Evolutionary conservation across 2,329 filamentous ascomycete genomes (phyloP), one percentile per base, ranked within the genome.

Genomic region (Alternaria sp.): DNA sequence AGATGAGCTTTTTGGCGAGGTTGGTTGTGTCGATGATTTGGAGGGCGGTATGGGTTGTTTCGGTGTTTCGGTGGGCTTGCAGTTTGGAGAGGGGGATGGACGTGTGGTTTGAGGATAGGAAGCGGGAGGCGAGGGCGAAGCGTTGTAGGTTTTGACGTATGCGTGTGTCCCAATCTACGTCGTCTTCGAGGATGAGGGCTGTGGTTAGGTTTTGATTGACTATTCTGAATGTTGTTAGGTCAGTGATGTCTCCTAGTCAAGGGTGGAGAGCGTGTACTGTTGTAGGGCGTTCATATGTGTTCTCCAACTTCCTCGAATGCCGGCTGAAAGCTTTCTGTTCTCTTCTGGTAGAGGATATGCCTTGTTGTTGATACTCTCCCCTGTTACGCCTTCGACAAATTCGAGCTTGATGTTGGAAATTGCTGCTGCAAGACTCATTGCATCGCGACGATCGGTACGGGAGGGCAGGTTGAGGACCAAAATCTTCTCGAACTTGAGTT

Each of bases 401-500:
- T 82, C 81, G 44, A 87, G 72, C 3, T 81, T 73, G 23, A 88
- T 74, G 30, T 82, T 81, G 45, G 80, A 85, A 3, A 85, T 77
- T 4, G 82, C 81, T 3, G 84, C 83, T 3, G 84, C 82, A 7
- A 87, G 77, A 0, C 80, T 78, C 73, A 87, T 83, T 11, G 82
- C 80, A 77, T 88, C 85, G 28, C 85, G 81, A 13, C 85, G 82
- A 65, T 88, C 86, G 23, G 81, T 84, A 3, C 86, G 80, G 10
- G 79, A 79, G 0, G 84, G 83, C 4, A 88, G 80, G 51, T 85
- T 86, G 50, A 88, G 81, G 19, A 86, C 84, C 54, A 87, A 81
- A 10, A 88, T 83, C 60, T 85, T 81, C 47, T 85, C 79, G 66
- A 88, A 88, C 85, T 87, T 60, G 15, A 5, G 51, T 17, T 56